Evolutionary conservation across 345 rosid species (phyloP).

Genomic region (Rhizophora mangle): DNA sequence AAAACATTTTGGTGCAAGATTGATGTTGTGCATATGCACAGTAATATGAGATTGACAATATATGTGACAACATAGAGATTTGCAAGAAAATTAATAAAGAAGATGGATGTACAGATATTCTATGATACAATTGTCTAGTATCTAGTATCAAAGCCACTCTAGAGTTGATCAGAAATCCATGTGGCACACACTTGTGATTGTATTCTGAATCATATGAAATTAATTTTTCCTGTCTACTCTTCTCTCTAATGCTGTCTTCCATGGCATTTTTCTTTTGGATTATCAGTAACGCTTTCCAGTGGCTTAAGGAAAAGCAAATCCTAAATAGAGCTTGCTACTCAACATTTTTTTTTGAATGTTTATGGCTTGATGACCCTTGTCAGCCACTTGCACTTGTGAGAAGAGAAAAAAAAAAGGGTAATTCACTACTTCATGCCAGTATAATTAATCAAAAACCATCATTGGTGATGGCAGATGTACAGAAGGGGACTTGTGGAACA

Average conservation of each 20-base stretch:
- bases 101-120: too few relatives aligned
- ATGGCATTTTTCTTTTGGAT: too few relatives aligned
- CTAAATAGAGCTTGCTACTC: too few relatives aligned
- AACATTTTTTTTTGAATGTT: background rate
- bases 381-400: background rate
- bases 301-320: background rate
- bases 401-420: too few relatives aligned
- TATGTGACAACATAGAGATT: background rate
- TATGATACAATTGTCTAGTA: background rate
- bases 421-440: background rate
- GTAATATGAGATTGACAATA: background rate
- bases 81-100: background rate
- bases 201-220: background rate
- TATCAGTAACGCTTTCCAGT: too few relatives aligned
- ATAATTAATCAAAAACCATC: background rate
- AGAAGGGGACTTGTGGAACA: constrained; percentile 19
- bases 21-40: background rate
- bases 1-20: background rate
- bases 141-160: background rate
- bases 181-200: background rate
- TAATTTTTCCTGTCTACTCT: background rate
- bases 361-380: background rate
- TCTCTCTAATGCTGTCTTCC: background rate
- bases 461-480: constrained; percentile 33
- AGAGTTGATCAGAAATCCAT: background rate